These are phyloP conservation scores for Ceratobasidium sp. DNA, from an alignment of 1,284 basidiomycete species.

Conservation along the genomic window DNA sequence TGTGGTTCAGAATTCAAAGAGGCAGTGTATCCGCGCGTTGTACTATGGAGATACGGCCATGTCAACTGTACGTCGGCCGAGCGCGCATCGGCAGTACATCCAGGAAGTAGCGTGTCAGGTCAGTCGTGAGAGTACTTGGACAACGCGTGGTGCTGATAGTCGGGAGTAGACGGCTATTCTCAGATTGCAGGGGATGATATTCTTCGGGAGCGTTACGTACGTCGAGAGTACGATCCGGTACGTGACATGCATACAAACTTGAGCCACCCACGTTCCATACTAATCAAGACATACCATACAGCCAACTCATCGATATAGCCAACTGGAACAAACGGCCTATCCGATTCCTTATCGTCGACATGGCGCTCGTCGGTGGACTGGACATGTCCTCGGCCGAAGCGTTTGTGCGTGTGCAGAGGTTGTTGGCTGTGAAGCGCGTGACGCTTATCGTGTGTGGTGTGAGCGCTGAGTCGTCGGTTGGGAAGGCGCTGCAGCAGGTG, in stretches of 20 bases:
- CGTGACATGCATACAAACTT: constrained; percentile 18
- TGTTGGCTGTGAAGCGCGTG: constrained; percentile 82
- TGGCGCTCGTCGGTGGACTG: constrained; percentile 87
- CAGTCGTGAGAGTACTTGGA: background rate
- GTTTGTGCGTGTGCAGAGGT: constrained; percentile 90
- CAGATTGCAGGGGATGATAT: constrained; percentile 87
- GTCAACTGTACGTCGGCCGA: constrained; percentile 93
- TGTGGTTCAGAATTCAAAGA: constrained; percentile 91
- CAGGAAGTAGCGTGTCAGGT: constrained; percentile 73
- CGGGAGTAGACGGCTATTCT: constrained; percentile 88
- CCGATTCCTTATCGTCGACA: constrained; percentile 90
- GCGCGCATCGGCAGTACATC: constrained; percentile 89
- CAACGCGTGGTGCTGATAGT: background rate
- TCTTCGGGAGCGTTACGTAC: constrained; percentile 94
- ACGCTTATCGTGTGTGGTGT: constrained; percentile 93
- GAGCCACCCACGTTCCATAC: too few species aligned
- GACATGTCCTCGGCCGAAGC: constrained; percentile 97
- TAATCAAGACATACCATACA: too few species aligned
- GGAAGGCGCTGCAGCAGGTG: constrained; percentile 78
- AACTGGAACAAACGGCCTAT: constrained; percentile 86
- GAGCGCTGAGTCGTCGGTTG: constrained; percentile 70
- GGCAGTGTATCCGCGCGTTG: constrained; percentile 83
- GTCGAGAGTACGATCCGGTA: constrained; percentile 71
- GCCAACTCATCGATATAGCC: constrained; percentile 78
- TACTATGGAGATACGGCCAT: constrained; percentile 85